A percentile compares a stretch with the other conserved stretches of the same genome.
These are phyloP conservation scores for Filosporella fistucella DNA, from an alignment of 495 filamentous ascomycete genomes.

Conservation along the genomic window DNA sequence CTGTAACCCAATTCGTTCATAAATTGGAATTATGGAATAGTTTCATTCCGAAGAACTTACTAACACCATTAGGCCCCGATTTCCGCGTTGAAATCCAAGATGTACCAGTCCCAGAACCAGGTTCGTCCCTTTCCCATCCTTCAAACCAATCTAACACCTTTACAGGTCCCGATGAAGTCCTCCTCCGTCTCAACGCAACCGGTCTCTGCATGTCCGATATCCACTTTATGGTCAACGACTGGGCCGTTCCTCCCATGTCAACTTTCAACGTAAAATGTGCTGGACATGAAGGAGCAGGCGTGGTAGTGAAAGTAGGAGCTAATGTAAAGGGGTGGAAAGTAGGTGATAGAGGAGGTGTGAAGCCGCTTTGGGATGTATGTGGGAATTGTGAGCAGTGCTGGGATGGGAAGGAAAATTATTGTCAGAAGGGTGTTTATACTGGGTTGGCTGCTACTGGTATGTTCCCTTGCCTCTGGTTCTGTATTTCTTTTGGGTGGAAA, in stretches of 20 bases:
- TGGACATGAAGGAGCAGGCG: constrained; percentile 53
- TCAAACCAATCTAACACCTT: constrained; percentile 12
- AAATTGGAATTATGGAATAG: neutral
- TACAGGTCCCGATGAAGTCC: constrained; percentile 42
- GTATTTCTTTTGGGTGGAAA: too few species aligned
- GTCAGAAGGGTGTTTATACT: constrained; percentile 28
- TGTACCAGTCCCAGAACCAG: constrained; percentile 48
- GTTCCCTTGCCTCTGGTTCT: constrained; percentile 8
- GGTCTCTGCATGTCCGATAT: constrained; percentile 46
- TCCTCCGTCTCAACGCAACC: constrained; percentile 42
- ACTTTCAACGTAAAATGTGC: constrained; percentile 41
- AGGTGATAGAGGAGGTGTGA: constrained; percentile 49
- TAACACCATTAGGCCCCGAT: constrained; percentile 1
- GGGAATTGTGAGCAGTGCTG: constrained; percentile 42
- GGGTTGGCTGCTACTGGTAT: constrained; percentile 33
- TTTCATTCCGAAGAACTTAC: neutral
- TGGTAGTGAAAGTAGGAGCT: constrained; percentile 47
- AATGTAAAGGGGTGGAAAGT: constrained; percentile 47
- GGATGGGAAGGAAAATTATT: constrained; percentile 39
- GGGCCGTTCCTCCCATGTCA: constrained; percentile 42
- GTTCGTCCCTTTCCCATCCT: constrained; percentile 20
- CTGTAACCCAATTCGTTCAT: neutral
- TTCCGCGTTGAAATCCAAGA: constrained; percentile 31
- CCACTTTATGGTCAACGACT: constrained; percentile 43
- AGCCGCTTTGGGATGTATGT: constrained; percentile 48